Base-by-base conservation (phyloP, 2,329 filamentous ascomycete species). In the Claviceps capensis region DNA sequence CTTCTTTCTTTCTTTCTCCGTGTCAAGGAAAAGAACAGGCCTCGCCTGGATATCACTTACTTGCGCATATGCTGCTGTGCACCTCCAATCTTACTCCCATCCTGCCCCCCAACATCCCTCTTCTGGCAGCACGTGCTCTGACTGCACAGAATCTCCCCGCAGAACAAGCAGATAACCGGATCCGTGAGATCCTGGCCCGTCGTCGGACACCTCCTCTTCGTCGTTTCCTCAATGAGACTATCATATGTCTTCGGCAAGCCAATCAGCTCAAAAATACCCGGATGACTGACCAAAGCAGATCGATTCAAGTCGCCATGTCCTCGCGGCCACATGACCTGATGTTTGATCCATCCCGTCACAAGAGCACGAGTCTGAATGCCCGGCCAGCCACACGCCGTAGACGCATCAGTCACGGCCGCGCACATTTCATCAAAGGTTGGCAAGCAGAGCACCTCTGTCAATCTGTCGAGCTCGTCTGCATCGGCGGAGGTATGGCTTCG, bases 131-230 rank as follows among this genome's bases (percentile, higher is more conserved):
- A 98, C 47, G 90, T 85, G 46, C 86, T 88, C 71, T 98, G 93
- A 9, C 86, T 88, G 69, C 93, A 98, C 68, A 96, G 91, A 42
- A 98, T 88, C n/a, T 90, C 89, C 37, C 93, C 91, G 63, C 93
- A 98, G 70, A 96, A 88, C 41, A 98, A 77, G 63, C 93, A 98
- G 40, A 98, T 80, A 57, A 86, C 87, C 0, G 93, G 89, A 66
- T 98, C 94, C 2, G 83, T 85, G 49, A 98, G 72, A 59, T 96
- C 91, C 65, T 93, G 94, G 57, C 89, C 89, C 1, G 88, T 95
- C 2, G 83, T 94, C 0, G 89, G 89, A 62, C 93, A 98, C 48
- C 79, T 82, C 50, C 85, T 75, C 57, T 82, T 83, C 59, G 93
- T 91, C 26, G 88, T 88, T 68, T 95, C 90, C 62, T 96, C 91